Evolutionary conservation across 495 filamentous ascomycete species (phyloP), one percentile per base, ranked within the genome.

Genomic region (Physcia stellaris): DNA sequence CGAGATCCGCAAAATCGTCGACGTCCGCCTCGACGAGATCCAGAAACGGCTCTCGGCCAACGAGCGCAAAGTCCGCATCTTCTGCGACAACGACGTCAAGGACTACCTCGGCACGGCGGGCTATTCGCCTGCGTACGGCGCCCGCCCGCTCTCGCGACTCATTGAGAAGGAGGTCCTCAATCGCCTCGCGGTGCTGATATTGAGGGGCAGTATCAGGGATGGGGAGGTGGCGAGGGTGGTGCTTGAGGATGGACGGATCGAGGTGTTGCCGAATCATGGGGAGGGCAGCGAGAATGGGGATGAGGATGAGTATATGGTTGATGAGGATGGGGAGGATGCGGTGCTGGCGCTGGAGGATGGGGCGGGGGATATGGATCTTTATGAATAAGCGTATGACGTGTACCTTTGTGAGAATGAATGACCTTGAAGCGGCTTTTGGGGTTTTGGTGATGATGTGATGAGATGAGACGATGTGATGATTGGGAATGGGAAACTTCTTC

Each of bases 161-260:
- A 92, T 98, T 44, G 88, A 98, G 64, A 84, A 86, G 58, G 90
- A 98, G 58, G 82, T 98, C 21, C 73, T 98, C 44, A 98, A 98
- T 57, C 78, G 78, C 23, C 62, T 98, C 39, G 90, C 90, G 0
- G 79, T 98, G 18, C 67, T 94, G 39, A 84, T 98, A 35, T 71
- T 98, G 11, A 70, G 86, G 23, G 86, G 86, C 35, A 73, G 68
- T 28, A 78, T 98, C 53, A 70, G 66, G 47, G 87, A 98, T 52
- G 86, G 86, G 17, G 90, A 98, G 60, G 53, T 56, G 2, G 90
- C 88, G 2, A 63, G 69, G 17, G 84, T 95, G 24, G 74, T 83
- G 24, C 62, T 95, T 52, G 73, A 75, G 36, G 69, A 83, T 43
- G 78, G 79, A 24, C 81, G 80, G 54, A 74, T 95, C 23, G 62